These are phyloP conservation scores for Athelia psychrophila DNA, from an alignment of 1,284 basidiomycete genomes.

Conservation along the genomic window DNA sequence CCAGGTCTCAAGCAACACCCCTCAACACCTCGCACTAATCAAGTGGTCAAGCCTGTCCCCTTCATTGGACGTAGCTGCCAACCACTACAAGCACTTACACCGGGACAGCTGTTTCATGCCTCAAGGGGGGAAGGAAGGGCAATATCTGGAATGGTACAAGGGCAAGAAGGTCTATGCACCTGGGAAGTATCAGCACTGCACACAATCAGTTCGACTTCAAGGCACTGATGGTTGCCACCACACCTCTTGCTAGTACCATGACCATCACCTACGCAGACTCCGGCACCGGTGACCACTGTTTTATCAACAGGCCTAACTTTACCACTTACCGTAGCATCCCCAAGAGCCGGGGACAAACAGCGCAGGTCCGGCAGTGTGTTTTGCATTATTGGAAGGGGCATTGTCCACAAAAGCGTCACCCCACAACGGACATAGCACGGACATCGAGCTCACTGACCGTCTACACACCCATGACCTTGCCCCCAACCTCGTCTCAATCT, in stretches of 20 bases:
- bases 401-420: conserved; percentile 9
- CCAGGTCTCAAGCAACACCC: too few relatives aligned
- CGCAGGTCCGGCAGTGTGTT: too few relatives aligned
- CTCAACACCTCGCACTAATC: too few relatives aligned
- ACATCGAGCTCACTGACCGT: neutral
- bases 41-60: too few relatives aligned
- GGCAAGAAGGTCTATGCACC: too few relatives aligned
- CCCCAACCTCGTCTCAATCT: conserved; percentile 19
- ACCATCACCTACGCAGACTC: conserved; percentile 14
- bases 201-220: too few relatives aligned
- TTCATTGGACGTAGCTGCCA: too few relatives aligned
- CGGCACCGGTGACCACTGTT: conserved; percentile 20
- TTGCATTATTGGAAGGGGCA: conserved; percentile 15
- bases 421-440: neutral
- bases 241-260: neutral
- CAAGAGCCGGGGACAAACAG: too few relatives aligned
- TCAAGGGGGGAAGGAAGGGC: conserved; percentile 24
- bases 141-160: conserved; percentile 14
- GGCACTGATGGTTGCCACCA: too few relatives aligned
- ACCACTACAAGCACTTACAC: too few relatives aligned
- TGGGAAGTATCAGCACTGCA: too few relatives aligned
- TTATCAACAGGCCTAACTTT: conserved; percentile 12
- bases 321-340: too few relatives aligned
- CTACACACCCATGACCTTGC: conserved; percentile 14
- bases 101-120: conserved; percentile 21